Evolutionary conservation across 345 rosid genomes (phyloP).

Genomic region (Citrus trifoliata): DNA sequence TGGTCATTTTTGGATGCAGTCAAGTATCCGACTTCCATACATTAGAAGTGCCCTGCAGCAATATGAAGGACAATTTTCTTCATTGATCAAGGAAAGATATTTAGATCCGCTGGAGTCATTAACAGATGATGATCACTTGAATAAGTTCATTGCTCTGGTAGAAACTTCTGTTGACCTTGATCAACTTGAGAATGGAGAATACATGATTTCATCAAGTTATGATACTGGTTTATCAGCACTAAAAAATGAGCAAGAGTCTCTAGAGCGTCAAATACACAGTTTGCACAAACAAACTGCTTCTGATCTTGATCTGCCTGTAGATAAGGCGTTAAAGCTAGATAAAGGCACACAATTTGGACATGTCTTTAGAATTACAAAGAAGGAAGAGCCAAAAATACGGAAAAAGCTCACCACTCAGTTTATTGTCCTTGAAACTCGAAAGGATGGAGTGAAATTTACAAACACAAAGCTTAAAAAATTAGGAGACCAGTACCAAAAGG

Average conservation of each 20-base stretch:
- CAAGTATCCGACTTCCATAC: conserved; percentile 81
- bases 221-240: conserved; percentile 64
- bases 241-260: conserved; percentile 69
- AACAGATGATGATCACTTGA: conserved; percentile 73
- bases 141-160: conserved; percentile 76
- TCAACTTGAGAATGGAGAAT: conserved; percentile 93
- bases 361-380: conserved; percentile 96
- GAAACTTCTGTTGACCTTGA: conserved; percentile 89
- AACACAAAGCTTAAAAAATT: conserved; percentile 89
- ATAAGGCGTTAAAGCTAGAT: conserved; percentile 86
- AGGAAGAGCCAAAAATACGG: conserved; percentile 96
- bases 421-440: conserved; percentile 91
- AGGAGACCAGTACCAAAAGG: conserved; percentile 84
- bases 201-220: conserved; percentile 90
- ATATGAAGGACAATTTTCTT: conserved; percentile 62
- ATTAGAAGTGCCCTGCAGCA: conserved; percentile 67
- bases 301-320: conserved; percentile 81
- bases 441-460: conserved; percentile 98
- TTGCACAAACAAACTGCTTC: conserved; percentile 81
- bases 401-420: conserved; percentile 84
- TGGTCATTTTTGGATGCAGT: conserved; percentile 49
- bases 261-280: conserved; percentile 72
- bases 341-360: conserved; percentile 93
- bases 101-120: conserved; percentile 45
- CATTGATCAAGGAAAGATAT: conserved; percentile 64